Conservation (phyloP, 1,284 basidiomycete species). For the Cystobasidium sp. region DNA sequence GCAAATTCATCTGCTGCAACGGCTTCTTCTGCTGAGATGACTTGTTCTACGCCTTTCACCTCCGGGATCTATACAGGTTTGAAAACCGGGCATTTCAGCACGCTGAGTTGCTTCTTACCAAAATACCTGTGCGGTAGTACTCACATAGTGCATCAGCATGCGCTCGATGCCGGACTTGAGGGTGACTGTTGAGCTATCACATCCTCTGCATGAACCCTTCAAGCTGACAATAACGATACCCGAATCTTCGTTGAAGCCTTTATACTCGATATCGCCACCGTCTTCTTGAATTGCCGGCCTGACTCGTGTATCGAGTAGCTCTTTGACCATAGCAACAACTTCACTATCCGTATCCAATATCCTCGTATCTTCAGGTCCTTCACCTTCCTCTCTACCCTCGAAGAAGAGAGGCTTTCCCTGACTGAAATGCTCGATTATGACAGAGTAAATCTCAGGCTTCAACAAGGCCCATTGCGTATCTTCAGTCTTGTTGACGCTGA, state of each 20-base stretch:
- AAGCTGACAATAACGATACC: conserved; percentile 75
- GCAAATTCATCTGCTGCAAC: conserved; percentile 87
- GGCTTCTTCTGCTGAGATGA: conserved; percentile 86
- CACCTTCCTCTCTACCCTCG: conserved; percentile 69
- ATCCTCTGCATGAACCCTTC: conserved; percentile 96
- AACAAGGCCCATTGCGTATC: conserved; percentile 84
- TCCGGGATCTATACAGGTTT: conserved; percentile 62
- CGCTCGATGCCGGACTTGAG: conserved; percentile 91
- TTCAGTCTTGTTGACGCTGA: conserved; percentile 90
- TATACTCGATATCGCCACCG: conserved; percentile 69
- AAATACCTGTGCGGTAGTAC: too few relatives aligned
- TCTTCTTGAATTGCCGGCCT: conserved; percentile 96
- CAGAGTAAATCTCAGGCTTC: conserved; percentile 98
- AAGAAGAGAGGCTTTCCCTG: conserved; percentile 83
- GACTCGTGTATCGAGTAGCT: conserved; percentile 91
- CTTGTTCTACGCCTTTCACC: conserved; percentile 94
- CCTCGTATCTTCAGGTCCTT: conserved; percentile 89
- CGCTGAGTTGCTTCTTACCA: not conserved
- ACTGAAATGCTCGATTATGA: conserved; percentile 97
- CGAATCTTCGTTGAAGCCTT: conserved; percentile 62
- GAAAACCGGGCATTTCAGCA: not conserved
- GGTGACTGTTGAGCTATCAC: conserved; percentile 88
- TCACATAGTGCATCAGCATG: conserved; percentile 92
- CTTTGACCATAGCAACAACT: conserved; percentile 98
- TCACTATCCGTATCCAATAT: conserved; percentile 97